Evolutionary conservation across 345 rosid genomes (phyloP).

Genomic region (Eucalyptus tenuipes): DNA sequence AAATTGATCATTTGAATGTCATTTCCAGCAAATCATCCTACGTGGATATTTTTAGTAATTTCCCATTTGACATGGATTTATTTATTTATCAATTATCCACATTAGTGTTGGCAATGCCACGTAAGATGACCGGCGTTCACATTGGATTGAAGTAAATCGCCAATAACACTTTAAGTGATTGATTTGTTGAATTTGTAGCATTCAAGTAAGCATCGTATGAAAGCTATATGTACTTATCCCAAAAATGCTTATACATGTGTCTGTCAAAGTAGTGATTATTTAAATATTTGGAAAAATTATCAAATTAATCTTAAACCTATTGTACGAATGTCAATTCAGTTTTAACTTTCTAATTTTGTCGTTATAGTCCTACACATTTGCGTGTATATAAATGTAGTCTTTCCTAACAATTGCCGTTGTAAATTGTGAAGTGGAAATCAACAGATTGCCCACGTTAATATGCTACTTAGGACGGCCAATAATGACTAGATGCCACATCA

Average conservation of each 20-base stretch:
- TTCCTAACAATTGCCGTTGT: not conserved
- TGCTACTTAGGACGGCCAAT: rapidly evolving
- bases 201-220: too few species aligned
- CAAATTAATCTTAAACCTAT: not conserved
- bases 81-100: not conserved
- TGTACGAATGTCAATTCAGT: not conserved
- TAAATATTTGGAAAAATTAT: too few species aligned
- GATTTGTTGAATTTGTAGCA: too few species aligned
- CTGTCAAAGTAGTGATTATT: too few species aligned
- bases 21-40: too few species aligned
- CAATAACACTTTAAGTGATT: too few species aligned
- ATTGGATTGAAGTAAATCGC: rapidly evolving
- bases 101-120: rapidly evolving
- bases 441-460: rapidly evolving
- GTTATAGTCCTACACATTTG: too few species aligned
- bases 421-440: not conserved
- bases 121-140: rapidly evolving
- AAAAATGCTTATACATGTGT: too few species aligned
- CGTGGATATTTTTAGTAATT: rapidly evolving
- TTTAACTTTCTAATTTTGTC: not conserved
- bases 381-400: not conserved
- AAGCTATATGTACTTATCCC: rapidly evolving
- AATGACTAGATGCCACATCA: rapidly evolving
- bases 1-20: too few species aligned
- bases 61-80: too few species aligned